A percentile compares a stretch with the other conserved stretches of the same genome.
Conservation (phyloP, 108 stramenopile species). For the Cylindrotheca fusiformis region DNA sequence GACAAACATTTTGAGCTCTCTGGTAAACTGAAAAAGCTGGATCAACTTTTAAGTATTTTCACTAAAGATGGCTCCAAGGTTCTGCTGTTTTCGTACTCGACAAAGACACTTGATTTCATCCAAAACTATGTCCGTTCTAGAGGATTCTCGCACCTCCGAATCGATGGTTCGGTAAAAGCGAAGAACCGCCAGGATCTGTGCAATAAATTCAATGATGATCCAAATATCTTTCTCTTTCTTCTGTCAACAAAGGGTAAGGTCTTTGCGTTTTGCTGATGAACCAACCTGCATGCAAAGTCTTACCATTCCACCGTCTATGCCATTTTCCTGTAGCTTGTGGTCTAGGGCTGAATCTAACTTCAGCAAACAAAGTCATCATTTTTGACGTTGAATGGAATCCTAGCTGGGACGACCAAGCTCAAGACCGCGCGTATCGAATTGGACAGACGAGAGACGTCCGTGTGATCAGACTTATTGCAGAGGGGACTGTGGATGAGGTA, state of each 20-base stretch:
- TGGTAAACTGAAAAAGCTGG: constrained; percentile 76
- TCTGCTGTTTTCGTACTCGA: constrained; percentile 91
- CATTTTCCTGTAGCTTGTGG: constrained; percentile 1
- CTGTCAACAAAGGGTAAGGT: constrained; percentile 90
- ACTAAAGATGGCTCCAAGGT: constrained; percentile 47
- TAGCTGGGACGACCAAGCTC: constrained; percentile 72
- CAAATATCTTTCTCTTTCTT: constrained; percentile 65
- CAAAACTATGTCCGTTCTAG: constrained; percentile 56
- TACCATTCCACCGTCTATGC: neutral
- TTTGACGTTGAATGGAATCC: constrained; percentile 91
- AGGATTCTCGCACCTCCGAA: constrained; percentile 69
- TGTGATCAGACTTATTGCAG: constrained; percentile 76
- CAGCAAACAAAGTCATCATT: constrained; percentile 48
- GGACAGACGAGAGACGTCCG: constrained; percentile 87
- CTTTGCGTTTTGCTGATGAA: no score
- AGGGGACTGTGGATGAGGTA: constrained; percentile 90
- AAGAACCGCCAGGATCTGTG: constrained; percentile 54
- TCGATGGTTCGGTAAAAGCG: constrained; percentile 85
- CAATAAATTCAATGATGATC: constrained; percentile 77
- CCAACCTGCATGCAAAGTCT: no score
- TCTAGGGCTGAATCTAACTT: constrained; percentile 51
- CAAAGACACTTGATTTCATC: constrained; percentile 84
- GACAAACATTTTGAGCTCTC: constrained; percentile 73
- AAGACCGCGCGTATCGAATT: constrained; percentile 85
- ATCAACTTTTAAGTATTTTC: constrained; percentile 40